Conservation (phyloP, 2,329 filamentous ascomycete genomes). For the Rhynchosporium graminicola region DNA sequence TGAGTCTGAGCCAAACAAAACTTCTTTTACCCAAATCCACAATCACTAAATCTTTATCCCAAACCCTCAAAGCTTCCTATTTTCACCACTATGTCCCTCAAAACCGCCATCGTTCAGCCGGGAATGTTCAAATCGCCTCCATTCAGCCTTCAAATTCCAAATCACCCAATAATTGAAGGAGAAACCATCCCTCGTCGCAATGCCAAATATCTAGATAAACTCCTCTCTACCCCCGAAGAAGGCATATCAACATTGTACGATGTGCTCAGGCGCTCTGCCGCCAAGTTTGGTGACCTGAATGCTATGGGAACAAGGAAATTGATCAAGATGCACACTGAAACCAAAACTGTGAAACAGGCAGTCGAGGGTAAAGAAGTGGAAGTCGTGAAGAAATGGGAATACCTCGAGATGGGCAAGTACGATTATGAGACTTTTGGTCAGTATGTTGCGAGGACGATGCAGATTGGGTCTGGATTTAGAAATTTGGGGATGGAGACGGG, state of each 20-base stretch:
- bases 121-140: conserved; percentile 47
- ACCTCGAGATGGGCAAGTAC: conserved; percentile 79
- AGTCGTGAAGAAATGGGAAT: conserved; percentile 84
- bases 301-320: conserved; percentile 69
- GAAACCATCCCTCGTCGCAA: conserved; percentile 66
- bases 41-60: background rate
- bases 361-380: conserved; percentile 76
- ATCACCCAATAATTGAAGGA: conserved; percentile 57
- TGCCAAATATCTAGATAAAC: conserved; percentile 22
- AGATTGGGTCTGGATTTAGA: conserved; percentile 69
- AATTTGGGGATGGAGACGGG: conserved; percentile 67
- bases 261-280: conserved; percentile 66
- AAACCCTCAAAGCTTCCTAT: background rate
- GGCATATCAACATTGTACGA: conserved; percentile 61
- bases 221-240: conserved; percentile 43
- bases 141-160: conserved; percentile 61
- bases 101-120: conserved; percentile 27
- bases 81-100: conserved; percentile 16
- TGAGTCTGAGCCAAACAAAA: background rate
- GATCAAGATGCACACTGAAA: conserved; percentile 74
- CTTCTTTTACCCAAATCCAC: too few relatives aligned
- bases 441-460: conserved; percentile 68
- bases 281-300: conserved; percentile 62
- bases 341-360: conserved; percentile 84
- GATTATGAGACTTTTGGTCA: conserved; percentile 74